phyloP scores from a whole-genome alignment of 2,329 filamentous ascomycete species.

The Calycina marina region DNA sequence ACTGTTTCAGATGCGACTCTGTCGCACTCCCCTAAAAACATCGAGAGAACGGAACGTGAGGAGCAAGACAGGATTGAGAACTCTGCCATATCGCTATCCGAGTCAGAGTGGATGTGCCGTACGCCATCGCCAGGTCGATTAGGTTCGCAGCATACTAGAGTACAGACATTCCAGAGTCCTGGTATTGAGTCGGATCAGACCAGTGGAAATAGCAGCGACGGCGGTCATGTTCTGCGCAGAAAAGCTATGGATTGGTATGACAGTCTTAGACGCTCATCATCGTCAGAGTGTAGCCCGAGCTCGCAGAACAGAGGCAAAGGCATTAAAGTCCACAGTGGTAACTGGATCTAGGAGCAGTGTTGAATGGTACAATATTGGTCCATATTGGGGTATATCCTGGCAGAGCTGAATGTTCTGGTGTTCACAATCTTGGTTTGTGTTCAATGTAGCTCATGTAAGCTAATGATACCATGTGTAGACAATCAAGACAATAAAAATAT shows the following conservation, averaged over 20 bases:
- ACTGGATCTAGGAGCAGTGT: conserved; percentile 9
- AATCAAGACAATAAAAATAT: too few relatives aligned
- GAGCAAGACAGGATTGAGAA: conserved; percentile 2
- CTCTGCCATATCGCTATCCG: conserved; percentile 10
- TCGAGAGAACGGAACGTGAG: not conserved
- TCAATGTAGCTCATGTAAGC: too few relatives aligned
- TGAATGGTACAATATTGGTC: too few relatives aligned
- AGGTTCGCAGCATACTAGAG: not conserved
- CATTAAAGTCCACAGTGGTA: conserved; percentile 4
- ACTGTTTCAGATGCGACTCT: too few relatives aligned
- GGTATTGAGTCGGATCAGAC: not conserved
- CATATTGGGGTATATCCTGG: too few relatives aligned
- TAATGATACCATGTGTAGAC: too few relatives aligned
- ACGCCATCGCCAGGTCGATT: conserved; percentile 10
- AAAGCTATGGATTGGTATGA: conserved; percentile 3
- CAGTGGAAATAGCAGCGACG: not conserved
- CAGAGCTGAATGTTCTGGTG: too few relatives aligned
- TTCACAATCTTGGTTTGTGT: too few relatives aligned
- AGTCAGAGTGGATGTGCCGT: conserved; percentile 17
- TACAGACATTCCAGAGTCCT: conserved; percentile 4
- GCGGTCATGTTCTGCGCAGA: not conserved
- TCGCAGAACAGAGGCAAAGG: not conserved
- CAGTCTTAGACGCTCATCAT: not conserved
- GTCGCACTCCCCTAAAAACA: too few relatives aligned
- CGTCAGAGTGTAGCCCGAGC: not conserved